A percentile compares a stretch with the other conserved stretches of the same genome.
These are phyloP conservation scores for Vaccinium myrtillus DNA, from an alignment of 148 eudicot species.

Conservation along the genomic window DNA sequence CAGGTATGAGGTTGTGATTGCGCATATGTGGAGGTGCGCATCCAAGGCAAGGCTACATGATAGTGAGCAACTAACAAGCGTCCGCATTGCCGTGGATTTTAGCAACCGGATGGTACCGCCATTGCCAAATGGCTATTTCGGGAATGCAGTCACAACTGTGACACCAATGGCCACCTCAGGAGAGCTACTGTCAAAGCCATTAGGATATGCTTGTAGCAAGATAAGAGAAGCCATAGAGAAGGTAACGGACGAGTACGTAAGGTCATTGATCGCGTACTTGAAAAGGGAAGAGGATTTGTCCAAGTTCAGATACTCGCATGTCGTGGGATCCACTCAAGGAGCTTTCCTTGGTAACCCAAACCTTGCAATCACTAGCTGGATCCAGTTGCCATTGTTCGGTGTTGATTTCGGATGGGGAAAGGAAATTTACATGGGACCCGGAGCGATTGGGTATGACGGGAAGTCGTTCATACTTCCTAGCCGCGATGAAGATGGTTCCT, in stretches of 20 bases:
- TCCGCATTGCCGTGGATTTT: not conserved
- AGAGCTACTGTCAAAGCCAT: slow-evolving; percentile 31
- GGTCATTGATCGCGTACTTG: slow-evolving; percentile 28
- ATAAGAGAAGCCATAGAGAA: slow-evolving; percentile 32
- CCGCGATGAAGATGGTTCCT: too few species aligned
- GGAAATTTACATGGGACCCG: too few species aligned
- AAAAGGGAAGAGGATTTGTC: slow-evolving; percentile 22
- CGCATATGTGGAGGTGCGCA: not conserved
- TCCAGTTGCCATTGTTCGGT: too few species aligned
- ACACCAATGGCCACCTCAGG: slow-evolving; percentile 16
- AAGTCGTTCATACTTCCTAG: too few species aligned
- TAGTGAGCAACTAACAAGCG: not conserved
- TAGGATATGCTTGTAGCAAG: slow-evolving; percentile 30
- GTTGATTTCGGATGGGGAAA: too few species aligned
- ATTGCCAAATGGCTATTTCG: not conserved
- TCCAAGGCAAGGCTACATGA: not conserved
- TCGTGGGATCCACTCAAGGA: too few species aligned
- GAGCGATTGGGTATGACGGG: too few species aligned
- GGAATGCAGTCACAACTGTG: not conserved
- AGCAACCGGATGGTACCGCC: not conserved
- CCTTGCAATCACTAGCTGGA: too few species aligned
- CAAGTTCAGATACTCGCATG: too few species aligned
- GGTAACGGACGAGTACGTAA: slow-evolving; percentile 28
- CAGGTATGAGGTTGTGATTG: not conserved
- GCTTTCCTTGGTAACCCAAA: too few species aligned